These are phyloP conservation scores for Kregervanrija pseudodelftensis DNA, from an alignment of 805 yeast genomes.

Conservation along the genomic window DNA sequence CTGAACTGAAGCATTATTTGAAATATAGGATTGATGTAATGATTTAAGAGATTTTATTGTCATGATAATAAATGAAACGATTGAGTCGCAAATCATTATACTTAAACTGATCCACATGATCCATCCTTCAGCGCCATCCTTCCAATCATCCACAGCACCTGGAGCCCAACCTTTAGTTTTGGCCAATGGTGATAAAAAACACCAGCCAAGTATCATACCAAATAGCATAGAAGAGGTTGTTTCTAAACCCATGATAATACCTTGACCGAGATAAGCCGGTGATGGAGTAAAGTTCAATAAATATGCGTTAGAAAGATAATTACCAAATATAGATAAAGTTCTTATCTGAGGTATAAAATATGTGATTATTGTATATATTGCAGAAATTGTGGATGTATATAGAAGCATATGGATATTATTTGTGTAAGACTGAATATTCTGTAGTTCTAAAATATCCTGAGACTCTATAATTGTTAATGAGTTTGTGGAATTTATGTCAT, in stretches of 20 bases:
- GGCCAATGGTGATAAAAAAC: constrained; percentile 75
- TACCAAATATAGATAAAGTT: constrained; percentile 72
- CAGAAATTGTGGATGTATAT: constrained; percentile 59
- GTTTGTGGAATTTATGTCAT: no score
- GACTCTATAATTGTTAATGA: constrained; percentile 27
- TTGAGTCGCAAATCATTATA: constrained; percentile 88
- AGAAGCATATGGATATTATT: constrained; percentile 55
- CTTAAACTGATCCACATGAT: constrained; percentile 89
- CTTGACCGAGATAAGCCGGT: constrained; percentile 97
- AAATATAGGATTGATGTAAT: no score
- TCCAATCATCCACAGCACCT: constrained; percentile 88
- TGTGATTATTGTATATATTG: constrained; percentile 62
- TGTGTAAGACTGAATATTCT: constrained; percentile 29
- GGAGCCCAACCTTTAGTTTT: constrained; percentile 75
- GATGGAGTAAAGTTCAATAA: constrained; percentile 91
- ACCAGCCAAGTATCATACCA: constrained; percentile 93
- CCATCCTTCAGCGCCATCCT: constrained; percentile 95
- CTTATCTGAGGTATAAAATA: constrained; percentile 68
- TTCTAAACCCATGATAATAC: constrained; percentile 93
- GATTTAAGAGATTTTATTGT: constrained; percentile 34
- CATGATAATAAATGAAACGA: constrained; percentile 69
- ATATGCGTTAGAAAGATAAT: constrained; percentile 48
- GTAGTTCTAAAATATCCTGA: constrained; percentile 24
- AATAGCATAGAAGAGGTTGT: constrained; percentile 87
- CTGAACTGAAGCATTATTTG: constrained; percentile 15